These are phyloP conservation scores for Hypomontagnella submonticulosa DNA, from an alignment of 495 filamentous ascomycete genomes.

Conservation along the genomic window DNA sequence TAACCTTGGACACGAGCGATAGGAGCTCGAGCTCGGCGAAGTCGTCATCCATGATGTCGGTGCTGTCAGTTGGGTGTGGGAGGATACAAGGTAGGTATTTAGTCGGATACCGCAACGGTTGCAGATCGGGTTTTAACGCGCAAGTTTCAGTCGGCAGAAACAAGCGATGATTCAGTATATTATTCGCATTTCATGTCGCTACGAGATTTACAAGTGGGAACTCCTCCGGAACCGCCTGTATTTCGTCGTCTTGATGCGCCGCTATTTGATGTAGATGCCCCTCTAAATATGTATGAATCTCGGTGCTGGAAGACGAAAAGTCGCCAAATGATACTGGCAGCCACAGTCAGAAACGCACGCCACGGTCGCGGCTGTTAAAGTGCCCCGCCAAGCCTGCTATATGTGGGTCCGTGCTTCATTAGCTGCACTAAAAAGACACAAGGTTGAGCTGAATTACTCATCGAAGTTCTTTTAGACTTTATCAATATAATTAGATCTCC, in stretches of 20 bases:
- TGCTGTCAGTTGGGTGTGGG: neutral
- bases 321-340: neutral
- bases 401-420: too few relatives aligned
- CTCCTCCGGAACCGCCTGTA: too few relatives aligned
- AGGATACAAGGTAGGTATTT: neutral
- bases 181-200: slow-evolving; percentile 32
- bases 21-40: slow-evolving; percentile 89
- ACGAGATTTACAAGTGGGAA: neutral
- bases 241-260: neutral
- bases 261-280: too few relatives aligned
- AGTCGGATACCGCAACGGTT: neutral
- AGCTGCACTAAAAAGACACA: too few relatives aligned
- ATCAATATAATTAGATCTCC: too few relatives aligned
- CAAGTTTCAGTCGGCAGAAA: slow-evolving; percentile 24
- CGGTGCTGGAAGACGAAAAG: neutral
- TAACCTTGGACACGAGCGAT: slow-evolving; percentile 93
- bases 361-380: too few relatives aligned
- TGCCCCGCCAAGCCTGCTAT: too few relatives aligned
- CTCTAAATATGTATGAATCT: neutral
- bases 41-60: slow-evolving; percentile 77
- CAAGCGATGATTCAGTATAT: slow-evolving; percentile 20
- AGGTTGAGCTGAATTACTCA: too few relatives aligned
- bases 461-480: too few relatives aligned
- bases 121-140: slow-evolving; percentile 7
- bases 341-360: too few relatives aligned